phyloP scores from a whole-genome alignment of 148 eudicot genomes.

The Amaranthus palmeri region DNA sequence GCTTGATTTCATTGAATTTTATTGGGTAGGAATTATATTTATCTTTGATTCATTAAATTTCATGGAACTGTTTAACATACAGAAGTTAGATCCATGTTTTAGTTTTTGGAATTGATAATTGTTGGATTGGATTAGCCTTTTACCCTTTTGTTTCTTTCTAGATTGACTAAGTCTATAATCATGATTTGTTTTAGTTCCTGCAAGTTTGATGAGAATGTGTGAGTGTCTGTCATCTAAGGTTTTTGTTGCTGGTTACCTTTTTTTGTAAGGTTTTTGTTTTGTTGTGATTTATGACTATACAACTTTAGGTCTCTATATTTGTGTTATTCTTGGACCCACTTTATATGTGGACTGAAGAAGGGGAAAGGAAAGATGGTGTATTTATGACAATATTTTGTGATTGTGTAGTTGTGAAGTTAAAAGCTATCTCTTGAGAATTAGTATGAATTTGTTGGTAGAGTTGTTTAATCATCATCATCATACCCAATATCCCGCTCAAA shows the following conservation, averaged over 20 bases:
- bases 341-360: not conserved
- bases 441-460: not conserved
- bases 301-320: not conserved
- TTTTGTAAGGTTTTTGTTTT: not conserved
- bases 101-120: not conserved
- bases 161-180: not conserved
- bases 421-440: constrained; percentile 4
- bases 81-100: constrained; percentile 14
- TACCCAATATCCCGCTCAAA: no score
- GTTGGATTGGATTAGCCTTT: not conserved
- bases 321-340: not conserved
- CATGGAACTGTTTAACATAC: not conserved
- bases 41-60: constrained; percentile 4
- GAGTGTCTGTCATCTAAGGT: not conserved
- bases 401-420: not conserved
- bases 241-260: not conserved
- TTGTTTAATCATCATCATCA: no score
- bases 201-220: constrained; percentile 1
- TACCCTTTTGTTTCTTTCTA: not conserved
- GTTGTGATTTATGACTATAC: not conserved
- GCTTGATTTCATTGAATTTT: not conserved
- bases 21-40: not conserved
- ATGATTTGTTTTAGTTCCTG: not conserved
- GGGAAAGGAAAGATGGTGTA: not conserved
- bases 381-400: not conserved